Evolutionary conservation across 2,329 filamentous ascomycete species (phyloP).

Genomic region (Fusarium metavorans): DNA sequence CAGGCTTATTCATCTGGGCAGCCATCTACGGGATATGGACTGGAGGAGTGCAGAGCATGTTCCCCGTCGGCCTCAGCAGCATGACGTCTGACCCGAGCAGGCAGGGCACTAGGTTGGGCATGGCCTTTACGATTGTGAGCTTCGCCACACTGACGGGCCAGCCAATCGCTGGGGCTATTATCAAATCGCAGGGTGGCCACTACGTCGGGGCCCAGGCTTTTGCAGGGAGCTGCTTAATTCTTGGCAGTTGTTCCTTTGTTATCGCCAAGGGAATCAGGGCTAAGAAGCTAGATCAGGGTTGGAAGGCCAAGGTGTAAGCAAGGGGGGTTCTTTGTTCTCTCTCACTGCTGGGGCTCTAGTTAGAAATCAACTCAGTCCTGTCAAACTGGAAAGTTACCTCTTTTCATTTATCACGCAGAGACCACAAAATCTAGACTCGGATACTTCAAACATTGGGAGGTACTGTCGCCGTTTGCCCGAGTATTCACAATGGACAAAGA

Average conservation of each 20-base stretch:
- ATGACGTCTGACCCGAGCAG: slow-evolving; percentile 64
- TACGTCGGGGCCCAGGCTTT: slow-evolving; percentile 64
- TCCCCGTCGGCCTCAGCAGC: slow-evolving; percentile 70
- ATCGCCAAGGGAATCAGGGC: slow-evolving; percentile 2
- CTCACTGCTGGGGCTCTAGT: neutral
- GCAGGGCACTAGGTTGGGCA: slow-evolving; percentile 67
- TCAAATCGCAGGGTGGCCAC: slow-evolving; percentile 53
- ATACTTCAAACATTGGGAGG: neutral
- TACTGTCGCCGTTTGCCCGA: neutral
- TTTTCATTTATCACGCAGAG: neutral
- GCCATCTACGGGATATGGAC: slow-evolving; percentile 71
- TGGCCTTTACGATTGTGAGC: slow-evolving; percentile 68
- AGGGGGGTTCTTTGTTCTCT: neutral
- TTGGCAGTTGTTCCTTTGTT: slow-evolving; percentile 11
- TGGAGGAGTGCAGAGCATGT: slow-evolving; percentile 67
- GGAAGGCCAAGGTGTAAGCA: slow-evolving; percentile 4
- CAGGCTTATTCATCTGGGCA: slow-evolving; percentile 70
- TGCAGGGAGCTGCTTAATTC: slow-evolving; percentile 45
- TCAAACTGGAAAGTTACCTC: neutral
- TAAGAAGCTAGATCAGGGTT: slow-evolving; percentile 6
- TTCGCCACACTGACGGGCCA: slow-evolving; percentile 64
- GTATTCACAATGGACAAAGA: neutral
- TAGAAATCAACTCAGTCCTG: neutral
- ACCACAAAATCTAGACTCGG: neutral
- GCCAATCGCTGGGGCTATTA: slow-evolving; percentile 64